These are phyloP conservation scores for Immersiella caudata DNA, from an alignment of 495 filamentous ascomycete genomes.

Conservation along the genomic window DNA sequence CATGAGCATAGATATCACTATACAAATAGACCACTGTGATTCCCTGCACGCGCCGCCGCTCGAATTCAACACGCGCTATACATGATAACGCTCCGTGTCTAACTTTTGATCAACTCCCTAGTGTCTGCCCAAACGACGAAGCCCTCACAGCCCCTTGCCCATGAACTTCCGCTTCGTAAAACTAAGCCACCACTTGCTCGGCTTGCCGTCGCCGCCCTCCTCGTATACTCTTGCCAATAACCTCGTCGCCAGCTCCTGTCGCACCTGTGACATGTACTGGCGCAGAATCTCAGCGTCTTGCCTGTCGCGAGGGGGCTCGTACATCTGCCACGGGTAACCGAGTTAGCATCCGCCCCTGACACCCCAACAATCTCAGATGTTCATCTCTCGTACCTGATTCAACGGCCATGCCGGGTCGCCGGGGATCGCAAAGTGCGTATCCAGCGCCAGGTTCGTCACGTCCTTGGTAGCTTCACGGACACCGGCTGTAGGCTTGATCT, in stretches of 20 bases:
- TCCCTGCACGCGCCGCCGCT: neutral
- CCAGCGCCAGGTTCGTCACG: conserved; percentile 67
- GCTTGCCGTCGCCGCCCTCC: conserved; percentile 71
- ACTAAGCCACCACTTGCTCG: conserved; percentile 99
- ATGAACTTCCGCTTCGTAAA: conserved; percentile 99
- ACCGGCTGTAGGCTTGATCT: conserved; percentile 69
- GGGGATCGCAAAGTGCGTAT: conserved; percentile 86
- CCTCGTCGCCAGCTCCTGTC: conserved; percentile 84
- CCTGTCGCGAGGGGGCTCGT: conserved; percentile 72
- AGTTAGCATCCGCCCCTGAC: conserved; percentile 15
- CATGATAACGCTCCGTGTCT: conserved; percentile 5
- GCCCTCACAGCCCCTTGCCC: conserved; percentile 80
- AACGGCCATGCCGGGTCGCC: conserved; percentile 93
- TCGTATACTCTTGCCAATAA: conserved; percentile 84
- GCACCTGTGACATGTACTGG: conserved; percentile 86
- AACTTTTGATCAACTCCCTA: neutral
- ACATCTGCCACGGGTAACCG: conserved; percentile 44
- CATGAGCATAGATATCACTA: conserved; percentile 23
- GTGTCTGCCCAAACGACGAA: neutral
- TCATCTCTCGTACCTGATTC: conserved; percentile 66
- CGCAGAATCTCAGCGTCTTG: conserved; percentile 86
- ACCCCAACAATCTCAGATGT: neutral
- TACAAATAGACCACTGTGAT: conserved; percentile 14
- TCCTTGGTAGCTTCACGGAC: conserved; percentile 57
- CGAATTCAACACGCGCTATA: neutral